Conservation (phyloP, 2,329 filamentous ascomycete genomes). For the Corniculantispora saksenae region DNA sequence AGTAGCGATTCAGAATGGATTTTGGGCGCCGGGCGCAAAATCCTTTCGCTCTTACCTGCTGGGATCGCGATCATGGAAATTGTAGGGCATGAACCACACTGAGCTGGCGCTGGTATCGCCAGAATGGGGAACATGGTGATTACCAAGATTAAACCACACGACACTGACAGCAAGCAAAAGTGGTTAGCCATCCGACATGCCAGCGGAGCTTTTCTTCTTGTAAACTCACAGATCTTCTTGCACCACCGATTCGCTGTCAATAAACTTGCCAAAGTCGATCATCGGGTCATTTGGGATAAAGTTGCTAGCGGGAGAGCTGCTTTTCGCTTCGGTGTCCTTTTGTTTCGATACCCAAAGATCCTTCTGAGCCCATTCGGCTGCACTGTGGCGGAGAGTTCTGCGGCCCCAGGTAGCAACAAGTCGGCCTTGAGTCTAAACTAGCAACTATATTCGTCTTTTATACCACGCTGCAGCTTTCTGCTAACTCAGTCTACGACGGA, state of each 20-base stretch:
- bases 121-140: slow-evolving; percentile 59
- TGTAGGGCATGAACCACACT: slow-evolving; percentile 23
- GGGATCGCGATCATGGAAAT: slow-evolving; percentile 10
- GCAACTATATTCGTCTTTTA: too few species aligned
- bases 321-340: slow-evolving; percentile 3
- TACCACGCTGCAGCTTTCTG: too few species aligned
- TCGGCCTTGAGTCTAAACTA: too few species aligned
- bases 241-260: slow-evolving; percentile 39
- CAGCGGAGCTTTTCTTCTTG: slow-evolving; percentile 34
- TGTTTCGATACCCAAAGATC: slow-evolving; percentile 12
- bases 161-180: slow-evolving; percentile 31
- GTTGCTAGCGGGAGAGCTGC: slow-evolving; percentile 4
- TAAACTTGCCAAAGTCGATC: slow-evolving; percentile 52
- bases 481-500: too few species aligned
- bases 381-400: too few species aligned
- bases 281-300: slow-evolving; percentile 41
- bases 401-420: too few species aligned
- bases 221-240: slow-evolving; percentile 35
- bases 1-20: too few species aligned
- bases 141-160: slow-evolving; percentile 55
- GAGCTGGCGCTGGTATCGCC: slow-evolving; percentile 35
- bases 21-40: neutral
- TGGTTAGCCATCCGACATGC: slow-evolving; percentile 30
- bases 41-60: slow-evolving; percentile 1
- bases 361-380: slow-evolving; percentile 30